These are phyloP conservation scores for Moringa oleifera DNA, from an alignment of 345 rosid species.

Conservation along the genomic window DNA sequence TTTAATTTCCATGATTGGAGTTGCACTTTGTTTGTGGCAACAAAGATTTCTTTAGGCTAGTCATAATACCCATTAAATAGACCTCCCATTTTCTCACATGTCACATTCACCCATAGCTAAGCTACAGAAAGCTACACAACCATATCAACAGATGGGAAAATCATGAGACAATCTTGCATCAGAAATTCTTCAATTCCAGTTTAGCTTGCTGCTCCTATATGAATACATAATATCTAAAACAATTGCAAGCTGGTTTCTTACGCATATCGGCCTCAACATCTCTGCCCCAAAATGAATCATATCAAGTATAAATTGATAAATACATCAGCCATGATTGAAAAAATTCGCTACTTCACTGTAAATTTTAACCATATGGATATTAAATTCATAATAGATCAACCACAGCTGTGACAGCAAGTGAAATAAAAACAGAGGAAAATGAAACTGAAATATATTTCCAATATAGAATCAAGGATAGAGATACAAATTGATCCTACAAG, in stretches of 20 bases:
- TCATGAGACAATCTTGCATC: no score
- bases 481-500: no score
- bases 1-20: not conserved
- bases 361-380: not conserved
- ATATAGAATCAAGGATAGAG: not conserved
- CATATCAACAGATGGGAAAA: not conserved
- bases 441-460: no score
- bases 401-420: not conserved
- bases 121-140: not conserved
- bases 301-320: no score
- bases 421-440: no score
- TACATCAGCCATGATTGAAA: not conserved
- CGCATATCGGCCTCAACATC: no score
- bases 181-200: no score
- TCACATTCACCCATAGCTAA: not conserved
- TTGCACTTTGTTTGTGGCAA: not conserved
- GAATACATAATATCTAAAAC: no score
- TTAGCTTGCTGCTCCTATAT: no score
- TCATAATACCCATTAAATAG: no score
- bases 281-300: no score
- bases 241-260: no score
- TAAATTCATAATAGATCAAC: not conserved
- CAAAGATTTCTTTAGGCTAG: not conserved
- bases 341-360: not conserved
- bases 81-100: not conserved